Conservation (phyloP, 148 eudicot genomes). For the Fagopyrum tataricum region DNA sequence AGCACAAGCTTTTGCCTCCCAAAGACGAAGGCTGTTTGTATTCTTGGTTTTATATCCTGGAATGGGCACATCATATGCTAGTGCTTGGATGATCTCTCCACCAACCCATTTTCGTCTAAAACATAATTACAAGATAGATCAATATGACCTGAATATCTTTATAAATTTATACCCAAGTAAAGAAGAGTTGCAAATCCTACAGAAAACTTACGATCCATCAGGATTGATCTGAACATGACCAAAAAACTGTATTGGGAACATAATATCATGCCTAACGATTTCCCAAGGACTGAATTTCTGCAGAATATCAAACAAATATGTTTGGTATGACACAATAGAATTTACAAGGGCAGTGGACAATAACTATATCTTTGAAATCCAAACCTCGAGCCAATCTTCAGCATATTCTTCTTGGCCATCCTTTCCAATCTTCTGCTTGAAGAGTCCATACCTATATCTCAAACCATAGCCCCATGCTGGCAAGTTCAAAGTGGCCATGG, state of each 20-base stretch:
- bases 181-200: not conserved
- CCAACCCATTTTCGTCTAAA: slow-evolving; percentile 86
- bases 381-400: slow-evolving; percentile 96
- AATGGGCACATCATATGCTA: slow-evolving; percentile 97
- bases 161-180: not conserved
- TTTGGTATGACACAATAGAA: not conserved
- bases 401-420: slow-evolving; percentile 85
- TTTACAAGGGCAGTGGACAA: not conserved
- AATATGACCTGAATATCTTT: not conserved
- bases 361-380: not conserved
- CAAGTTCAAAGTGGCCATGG: slow-evolving; percentile 92
- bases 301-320: slow-evolving; percentile 6
- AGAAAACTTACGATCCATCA: slow-evolving; percentile 69
- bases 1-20: slow-evolving; percentile 97
- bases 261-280: slow-evolving; percentile 83
- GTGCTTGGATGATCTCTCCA: slow-evolving; percentile 87
- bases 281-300: slow-evolving; percentile 99
- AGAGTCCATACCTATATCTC: slow-evolving; percentile 91
- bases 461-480: slow-evolving; percentile 99
- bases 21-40: slow-evolving; percentile 92
- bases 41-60: slow-evolving; percentile 96
- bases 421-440: slow-evolving; percentile 81
- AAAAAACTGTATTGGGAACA: slow-evolving; percentile 84
- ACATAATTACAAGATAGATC: slow-evolving; percentile 7
- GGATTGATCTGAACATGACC: slow-evolving; percentile 77